Conservation (phyloP, 164 flowering plant species). For the Umbilicus rupestris region DNA sequence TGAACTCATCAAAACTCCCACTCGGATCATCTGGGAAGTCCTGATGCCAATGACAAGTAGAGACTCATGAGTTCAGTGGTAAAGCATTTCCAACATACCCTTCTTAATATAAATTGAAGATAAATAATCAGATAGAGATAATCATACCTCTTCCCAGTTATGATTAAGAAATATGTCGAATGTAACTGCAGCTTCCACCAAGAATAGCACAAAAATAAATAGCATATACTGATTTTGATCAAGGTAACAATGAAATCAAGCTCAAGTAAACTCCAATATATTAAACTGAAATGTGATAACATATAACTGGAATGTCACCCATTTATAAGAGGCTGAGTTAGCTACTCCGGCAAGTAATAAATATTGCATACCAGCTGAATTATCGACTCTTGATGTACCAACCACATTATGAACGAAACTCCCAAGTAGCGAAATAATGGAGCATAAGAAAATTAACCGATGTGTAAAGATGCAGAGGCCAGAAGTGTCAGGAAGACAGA, state of each 20-base stretch:
- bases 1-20: conserved; percentile 49
- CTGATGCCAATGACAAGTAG: conserved; percentile 21
- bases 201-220: conserved; percentile 46
- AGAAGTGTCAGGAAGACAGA: too few species aligned
- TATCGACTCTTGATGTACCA: too few species aligned
- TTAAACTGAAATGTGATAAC: neutral
- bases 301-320: too few species aligned
- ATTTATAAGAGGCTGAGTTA: too few species aligned
- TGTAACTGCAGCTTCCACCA: conserved; percentile 70
- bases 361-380: too few species aligned
- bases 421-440: too few species aligned
- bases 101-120: neutral
- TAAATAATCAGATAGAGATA: neutral
- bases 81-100: neutral
- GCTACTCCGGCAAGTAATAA: too few species aligned
- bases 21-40: conserved; percentile 78
- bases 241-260: conserved; percentile 24
- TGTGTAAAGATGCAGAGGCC: too few species aligned
- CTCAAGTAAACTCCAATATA: neutral
- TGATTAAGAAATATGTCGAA: conserved; percentile 68
- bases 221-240: conserved; percentile 52
- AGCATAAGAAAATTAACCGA: too few species aligned
- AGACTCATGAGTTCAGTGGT: neutral
- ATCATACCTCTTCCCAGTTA: conserved; percentile 70
- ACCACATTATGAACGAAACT: too few species aligned